Conservation (phyloP, 176 grass and related monocot species). For the Oryza nivara region DNA sequence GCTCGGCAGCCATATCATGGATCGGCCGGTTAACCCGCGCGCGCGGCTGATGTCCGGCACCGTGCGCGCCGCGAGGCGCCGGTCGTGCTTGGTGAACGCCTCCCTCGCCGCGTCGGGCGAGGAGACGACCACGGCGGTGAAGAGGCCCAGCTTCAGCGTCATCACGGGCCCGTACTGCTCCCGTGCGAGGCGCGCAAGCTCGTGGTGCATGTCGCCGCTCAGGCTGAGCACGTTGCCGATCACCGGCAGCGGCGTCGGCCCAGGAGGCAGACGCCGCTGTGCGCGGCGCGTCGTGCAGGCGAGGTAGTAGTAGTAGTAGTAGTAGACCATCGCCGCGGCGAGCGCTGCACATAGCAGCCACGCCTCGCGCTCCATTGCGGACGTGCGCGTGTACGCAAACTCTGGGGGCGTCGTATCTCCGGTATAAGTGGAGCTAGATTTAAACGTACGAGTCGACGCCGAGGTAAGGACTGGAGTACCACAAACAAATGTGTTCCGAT, state of each 20-base stretch:
- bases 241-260: conserved; percentile 33
- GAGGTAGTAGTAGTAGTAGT: background rate
- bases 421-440: too few relatives aligned
- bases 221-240: conserved; percentile 35
- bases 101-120: conserved; percentile 31
- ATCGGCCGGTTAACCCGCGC: background rate
- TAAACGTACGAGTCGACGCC: too few relatives aligned
- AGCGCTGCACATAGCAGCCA: conserved; percentile 17
- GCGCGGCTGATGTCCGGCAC: background rate
- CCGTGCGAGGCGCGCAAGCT: conserved; percentile 30
- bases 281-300: background rate
- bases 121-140: conserved; percentile 42
- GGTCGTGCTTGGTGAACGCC: conserved; percentile 34
- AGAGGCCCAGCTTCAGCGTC: conserved; percentile 35
- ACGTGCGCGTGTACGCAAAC: too few relatives aligned
- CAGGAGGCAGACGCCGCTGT: conserved; percentile 10
- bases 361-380: background rate
- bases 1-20: background rate
- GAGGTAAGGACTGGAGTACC: too few relatives aligned
- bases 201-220: conserved; percentile 31
- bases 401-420: too few relatives aligned
- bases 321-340: background rate
- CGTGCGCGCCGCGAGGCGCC: background rate
- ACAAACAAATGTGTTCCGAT: too few relatives aligned
- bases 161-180: conserved; percentile 42